phyloP scores from a whole-genome alignment of 139 green algal species.

The Edaphochlamys debaryana region DNA sequence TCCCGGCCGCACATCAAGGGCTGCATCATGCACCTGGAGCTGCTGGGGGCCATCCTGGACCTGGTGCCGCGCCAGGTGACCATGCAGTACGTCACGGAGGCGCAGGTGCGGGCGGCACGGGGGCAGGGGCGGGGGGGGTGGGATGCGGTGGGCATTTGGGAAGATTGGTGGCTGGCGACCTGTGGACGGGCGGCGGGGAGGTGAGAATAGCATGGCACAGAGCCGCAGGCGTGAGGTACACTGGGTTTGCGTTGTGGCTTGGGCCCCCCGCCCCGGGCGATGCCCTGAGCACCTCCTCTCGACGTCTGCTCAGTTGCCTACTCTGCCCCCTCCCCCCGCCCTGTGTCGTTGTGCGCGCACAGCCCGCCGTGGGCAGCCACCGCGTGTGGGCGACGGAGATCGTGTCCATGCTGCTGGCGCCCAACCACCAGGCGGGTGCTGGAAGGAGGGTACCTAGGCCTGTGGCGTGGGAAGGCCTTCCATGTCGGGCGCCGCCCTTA shows the following conservation, averaged over 20 bases:
- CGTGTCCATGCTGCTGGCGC: slow-evolving; percentile 44
- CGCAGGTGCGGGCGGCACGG: slow-evolving; percentile 19
- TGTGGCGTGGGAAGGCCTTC: no score
- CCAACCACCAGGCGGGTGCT: slow-evolving; percentile 11
- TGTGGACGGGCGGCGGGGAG: no score
- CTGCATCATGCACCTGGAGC: slow-evolving; percentile 43
- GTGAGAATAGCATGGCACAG: no score
- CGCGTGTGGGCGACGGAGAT: slow-evolving; percentile 50
- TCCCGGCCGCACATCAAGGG: slow-evolving; percentile 51
- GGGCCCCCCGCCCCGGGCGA: no score
- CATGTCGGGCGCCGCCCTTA: no score
- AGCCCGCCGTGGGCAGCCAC: slow-evolving; percentile 56
- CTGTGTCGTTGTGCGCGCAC: not conserved
- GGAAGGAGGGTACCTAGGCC: no score
- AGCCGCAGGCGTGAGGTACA: no score
- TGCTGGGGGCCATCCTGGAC: slow-evolving; percentile 27
- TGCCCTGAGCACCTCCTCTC: not conserved
- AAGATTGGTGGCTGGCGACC: no score
- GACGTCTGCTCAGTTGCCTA: not conserved
- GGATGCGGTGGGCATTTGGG: not conserved
- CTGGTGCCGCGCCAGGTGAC: slow-evolving; percentile 43
- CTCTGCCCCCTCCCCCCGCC: not conserved
- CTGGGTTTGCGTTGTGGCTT: no score
- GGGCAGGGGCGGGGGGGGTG: not conserved
- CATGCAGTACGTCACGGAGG: slow-evolving; percentile 29